Conservation (phyloP, 2,329 filamentous ascomycete species). For the Cladophialophora bantiana region DNA sequence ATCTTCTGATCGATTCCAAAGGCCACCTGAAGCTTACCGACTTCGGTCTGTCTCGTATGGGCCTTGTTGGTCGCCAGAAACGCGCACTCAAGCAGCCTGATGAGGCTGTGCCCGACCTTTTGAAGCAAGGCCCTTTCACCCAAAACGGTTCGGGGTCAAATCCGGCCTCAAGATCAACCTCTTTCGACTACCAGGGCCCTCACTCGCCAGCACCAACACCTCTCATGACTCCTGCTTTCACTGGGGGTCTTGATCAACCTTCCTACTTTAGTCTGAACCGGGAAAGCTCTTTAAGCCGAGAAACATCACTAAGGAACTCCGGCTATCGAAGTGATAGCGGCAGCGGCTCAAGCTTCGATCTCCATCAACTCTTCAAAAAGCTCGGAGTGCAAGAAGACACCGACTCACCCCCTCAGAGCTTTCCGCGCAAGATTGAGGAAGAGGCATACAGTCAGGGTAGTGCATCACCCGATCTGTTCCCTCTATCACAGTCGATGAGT, state of each 20-base stretch:
- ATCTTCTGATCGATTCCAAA: constrained; percentile 94
- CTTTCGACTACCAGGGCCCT: constrained; percentile 80
- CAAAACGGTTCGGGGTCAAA: constrained; percentile 78
- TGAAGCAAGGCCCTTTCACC: constrained; percentile 91
- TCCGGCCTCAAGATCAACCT: constrained; percentile 89
- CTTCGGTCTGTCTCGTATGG: constrained; percentile 97
- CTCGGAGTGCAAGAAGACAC: constrained; percentile 74
- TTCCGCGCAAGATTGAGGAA: constrained; percentile 70
- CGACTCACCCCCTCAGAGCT: constrained; percentile 51
- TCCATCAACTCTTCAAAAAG: constrained; percentile 81
- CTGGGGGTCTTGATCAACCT: constrained; percentile 74
- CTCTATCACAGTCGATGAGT: constrained; percentile 67
- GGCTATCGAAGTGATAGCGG: constrained; percentile 90
- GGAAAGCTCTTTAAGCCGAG: constrained; percentile 63
- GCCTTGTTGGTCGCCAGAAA: constrained; percentile 94
- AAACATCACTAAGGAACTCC: constrained; percentile 72
- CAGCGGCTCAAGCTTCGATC: constrained; percentile 73
- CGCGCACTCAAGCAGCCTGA: constrained; percentile 78
- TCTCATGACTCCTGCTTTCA: constrained; percentile 79
- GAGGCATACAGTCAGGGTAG: constrained; percentile 73
- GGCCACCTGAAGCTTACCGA: constrained; percentile 97
- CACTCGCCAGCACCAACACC: constrained; percentile 86
- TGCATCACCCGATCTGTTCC: constrained; percentile 77
- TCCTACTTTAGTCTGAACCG: constrained; percentile 88
- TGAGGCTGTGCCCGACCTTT: constrained; percentile 87